A percentile compares a stretch with the other conserved stretches of the same genome.
phyloP scores from a whole-genome alignment of 805 yeast species.

The Kuraishia floccosa region DNA sequence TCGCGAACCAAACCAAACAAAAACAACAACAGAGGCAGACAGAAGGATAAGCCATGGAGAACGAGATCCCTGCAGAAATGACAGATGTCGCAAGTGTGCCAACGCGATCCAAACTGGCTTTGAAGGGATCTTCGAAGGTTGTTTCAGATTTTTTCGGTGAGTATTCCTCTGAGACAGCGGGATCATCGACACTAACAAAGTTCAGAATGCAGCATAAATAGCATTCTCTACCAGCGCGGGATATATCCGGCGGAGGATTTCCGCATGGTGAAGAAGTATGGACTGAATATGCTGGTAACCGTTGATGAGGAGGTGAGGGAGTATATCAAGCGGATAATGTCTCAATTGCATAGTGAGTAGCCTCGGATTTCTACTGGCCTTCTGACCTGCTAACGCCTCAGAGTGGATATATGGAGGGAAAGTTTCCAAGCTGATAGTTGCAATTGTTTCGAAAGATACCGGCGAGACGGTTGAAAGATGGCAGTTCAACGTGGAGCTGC shows the following conservation, averaged over 20 bases:
- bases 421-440: constrained; percentile 59
- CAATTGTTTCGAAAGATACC: constrained; percentile 55
- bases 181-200: not conserved
- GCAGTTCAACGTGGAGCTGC: constrained; percentile 64
- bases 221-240: constrained; percentile 80
- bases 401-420: constrained; percentile 66
- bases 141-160: constrained; percentile 71
- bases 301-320: constrained; percentile 65
- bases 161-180: constrained; percentile 3
- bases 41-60: too few species aligned
- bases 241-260: constrained; percentile 86
- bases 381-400: constrained; percentile 11
- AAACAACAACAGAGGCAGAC: too few species aligned
- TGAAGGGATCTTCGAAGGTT: constrained; percentile 68
- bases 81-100: too few species aligned
- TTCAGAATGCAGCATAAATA: constrained; percentile 60
- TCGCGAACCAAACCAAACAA: too few species aligned
- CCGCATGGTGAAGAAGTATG: constrained; percentile 66
- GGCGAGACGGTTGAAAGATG: constrained; percentile 72
- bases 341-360: constrained; percentile 41
- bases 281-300: constrained; percentile 59
- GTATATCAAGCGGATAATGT: constrained; percentile 57
- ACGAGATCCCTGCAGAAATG: too few species aligned
- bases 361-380: not conserved
- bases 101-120: constrained; percentile 37